These are phyloP conservation scores for Allantophomopsis lycopodina DNA, from an alignment of 2,329 filamentous ascomycete species.

Conservation along the genomic window DNA sequence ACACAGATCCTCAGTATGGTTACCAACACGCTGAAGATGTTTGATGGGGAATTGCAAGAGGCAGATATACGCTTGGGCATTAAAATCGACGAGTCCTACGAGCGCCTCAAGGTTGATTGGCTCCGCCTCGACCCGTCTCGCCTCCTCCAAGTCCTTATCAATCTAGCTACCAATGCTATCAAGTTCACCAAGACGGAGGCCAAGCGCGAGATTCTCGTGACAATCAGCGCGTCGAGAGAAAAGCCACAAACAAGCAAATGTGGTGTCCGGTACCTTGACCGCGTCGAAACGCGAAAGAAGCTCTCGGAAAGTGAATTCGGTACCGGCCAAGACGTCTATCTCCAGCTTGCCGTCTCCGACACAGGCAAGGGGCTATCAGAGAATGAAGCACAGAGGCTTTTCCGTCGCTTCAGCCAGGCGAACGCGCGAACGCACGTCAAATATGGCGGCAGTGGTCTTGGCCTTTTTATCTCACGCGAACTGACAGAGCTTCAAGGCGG, in stretches of 20 bases:
- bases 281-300: constrained; percentile 14
- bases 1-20: constrained; percentile 55
- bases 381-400: constrained; percentile 58
- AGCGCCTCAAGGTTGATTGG: constrained; percentile 43
- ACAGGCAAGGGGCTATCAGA: constrained; percentile 60
- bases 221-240: constrained; percentile 5
- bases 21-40: constrained; percentile 60
- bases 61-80: constrained; percentile 55
- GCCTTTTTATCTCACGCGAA: constrained; percentile 65
- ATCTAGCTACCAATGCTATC: constrained; percentile 67
- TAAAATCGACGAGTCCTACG: constrained; percentile 47
- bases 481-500: constrained; percentile 73
- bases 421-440: constrained; percentile 63
- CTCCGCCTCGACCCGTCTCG: constrained; percentile 59
- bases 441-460: constrained; percentile 68
- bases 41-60: constrained; percentile 59
- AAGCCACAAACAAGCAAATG: constrained; percentile 14
- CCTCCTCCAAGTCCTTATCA: constrained; percentile 68
- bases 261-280: constrained; percentile 6
- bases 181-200: constrained; percentile 62
- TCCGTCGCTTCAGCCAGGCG: constrained; percentile 67
- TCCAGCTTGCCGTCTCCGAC: constrained; percentile 63
- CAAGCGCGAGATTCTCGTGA: constrained; percentile 37
- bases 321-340: constrained; percentile 38
- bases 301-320: constrained; percentile 5